Percentiles rank a stretch among this genome's conserved stretches.
Evolutionary conservation across 805 yeast genomes (phyloP).

Genomic region (Grigorovia transvaalensis): DNA sequence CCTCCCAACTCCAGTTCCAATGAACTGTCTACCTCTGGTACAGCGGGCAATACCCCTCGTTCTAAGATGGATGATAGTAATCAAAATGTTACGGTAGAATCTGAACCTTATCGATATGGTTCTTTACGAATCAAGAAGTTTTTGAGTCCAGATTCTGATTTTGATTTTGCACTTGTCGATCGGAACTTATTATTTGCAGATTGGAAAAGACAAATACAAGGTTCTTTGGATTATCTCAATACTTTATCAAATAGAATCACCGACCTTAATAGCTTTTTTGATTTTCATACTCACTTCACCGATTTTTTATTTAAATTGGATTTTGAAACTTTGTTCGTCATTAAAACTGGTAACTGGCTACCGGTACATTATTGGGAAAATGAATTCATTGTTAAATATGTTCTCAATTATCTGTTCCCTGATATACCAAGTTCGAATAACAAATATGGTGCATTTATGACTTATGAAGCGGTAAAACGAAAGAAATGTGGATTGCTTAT

Average conservation of each 20-base stretch:
- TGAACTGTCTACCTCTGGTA: background rate
- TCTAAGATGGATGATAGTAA: no score
- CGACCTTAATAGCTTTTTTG: background rate
- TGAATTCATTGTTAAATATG: background rate
- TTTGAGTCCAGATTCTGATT: background rate
- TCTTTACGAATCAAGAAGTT: background rate
- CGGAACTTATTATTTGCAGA: background rate
- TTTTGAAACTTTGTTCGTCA: background rate
- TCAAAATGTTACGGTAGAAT: background rate
- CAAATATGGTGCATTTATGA: background rate
- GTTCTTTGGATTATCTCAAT: background rate
- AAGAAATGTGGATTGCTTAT: background rate
- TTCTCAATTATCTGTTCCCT: background rate
- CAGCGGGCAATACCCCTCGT: background rate
- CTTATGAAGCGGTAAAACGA: background rate
- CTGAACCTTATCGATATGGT: background rate
- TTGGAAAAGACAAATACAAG: background rate
- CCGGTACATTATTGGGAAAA: background rate
- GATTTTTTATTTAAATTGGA: background rate
- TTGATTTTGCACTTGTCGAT: background rate
- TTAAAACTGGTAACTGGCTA: background rate
- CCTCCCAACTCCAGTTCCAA: no score
- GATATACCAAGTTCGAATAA: background rate
- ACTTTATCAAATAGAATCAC: background rate
- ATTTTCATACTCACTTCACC: background rate